Evolutionary conservation across 2,329 filamentous ascomycete genomes (phyloP).

Genomic region (Monilinia polystroma): DNA sequence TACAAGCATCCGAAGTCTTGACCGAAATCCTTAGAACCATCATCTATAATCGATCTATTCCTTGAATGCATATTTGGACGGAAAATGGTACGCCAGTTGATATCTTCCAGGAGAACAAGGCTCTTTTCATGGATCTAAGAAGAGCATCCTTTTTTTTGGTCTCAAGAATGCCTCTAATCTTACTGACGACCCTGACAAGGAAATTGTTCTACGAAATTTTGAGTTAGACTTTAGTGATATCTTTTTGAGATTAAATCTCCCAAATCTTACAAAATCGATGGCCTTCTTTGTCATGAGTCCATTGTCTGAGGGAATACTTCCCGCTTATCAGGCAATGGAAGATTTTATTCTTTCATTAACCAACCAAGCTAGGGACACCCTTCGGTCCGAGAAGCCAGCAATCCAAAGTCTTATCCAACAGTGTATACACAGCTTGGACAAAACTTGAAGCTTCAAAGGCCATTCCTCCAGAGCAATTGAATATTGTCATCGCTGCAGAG

Average conservation of each 20-base stretch:
- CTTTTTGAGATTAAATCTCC: constrained; percentile 1
- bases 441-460: background rate
- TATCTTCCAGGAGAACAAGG: constrained; percentile 4
- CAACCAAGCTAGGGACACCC: background rate
- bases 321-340: background rate
- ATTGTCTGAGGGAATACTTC: background rate
- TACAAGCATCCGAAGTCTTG: background rate
- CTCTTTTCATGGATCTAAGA: constrained; percentile 10
- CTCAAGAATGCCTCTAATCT: background rate
- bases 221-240: background rate
- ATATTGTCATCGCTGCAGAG: constrained; percentile 58
- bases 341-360: background rate
- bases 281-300: background rate
- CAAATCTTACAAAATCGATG: background rate
- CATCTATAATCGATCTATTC: background rate
- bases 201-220: background rate
- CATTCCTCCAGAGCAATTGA: constrained; percentile 10
- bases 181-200: background rate
- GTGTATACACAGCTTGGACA: background rate
- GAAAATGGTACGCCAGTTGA: background rate
- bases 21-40: background rate
- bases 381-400: background rate
- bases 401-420: background rate
- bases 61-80: background rate
- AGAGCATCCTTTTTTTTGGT: background rate